Evolutionary conservation across 2,329 filamentous ascomycete species (phyloP), one percentile per base, ranked within the genome.

Genomic region (Epichloe sibirici): DNA sequence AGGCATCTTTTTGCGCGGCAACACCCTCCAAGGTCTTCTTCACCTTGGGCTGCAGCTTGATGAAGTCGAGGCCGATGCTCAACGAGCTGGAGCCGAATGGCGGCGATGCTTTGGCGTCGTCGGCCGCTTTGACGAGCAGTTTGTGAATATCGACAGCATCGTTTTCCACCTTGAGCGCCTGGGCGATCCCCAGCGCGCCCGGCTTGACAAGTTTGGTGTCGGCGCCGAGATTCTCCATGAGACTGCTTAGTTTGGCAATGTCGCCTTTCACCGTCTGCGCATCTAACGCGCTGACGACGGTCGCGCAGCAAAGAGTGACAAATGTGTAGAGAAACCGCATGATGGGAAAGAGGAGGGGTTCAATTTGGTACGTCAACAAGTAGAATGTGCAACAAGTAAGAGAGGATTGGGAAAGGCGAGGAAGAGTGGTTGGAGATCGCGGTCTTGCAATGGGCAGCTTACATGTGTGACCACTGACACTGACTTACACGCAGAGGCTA

Each of bases 71-170:
- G 11, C 50, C 44, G 35, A 51, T 23, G 21, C 5, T 45, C 3
- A 47, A 5, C 2, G 50, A 51, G 35, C 37, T 42, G 43, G 15
- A 21, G 4, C 43, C 50, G 25, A 51, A 51, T 28, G 44, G 17
- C 44, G 43, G 44, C 23, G 44, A 47, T 9, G 34, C 43, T 4
- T 42, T 48, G 25, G 50, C 45, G 21, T 48, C 44, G 21, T 48
- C n/a, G n/a, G 15, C 11, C 25, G 34, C 17, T n/a, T 23, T 47
- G 25, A 51, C 2, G 15, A 51, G 50, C 5, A n/a, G n/a, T 13
- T 48, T 51, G 50, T 51, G 50, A n/a, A 47, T 35, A 1, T 47
- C 23, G 23, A 51, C 50, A 13, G 17, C 37, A 23, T 51, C 50
- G 12, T 28, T 25, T 34, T 51, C 13, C 11, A 51, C 44, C 50